Evolutionary conservation across 805 yeast species (phyloP), one percentile per base, ranked within the genome.

Genomic region (Ogataea allantospora): DNA sequence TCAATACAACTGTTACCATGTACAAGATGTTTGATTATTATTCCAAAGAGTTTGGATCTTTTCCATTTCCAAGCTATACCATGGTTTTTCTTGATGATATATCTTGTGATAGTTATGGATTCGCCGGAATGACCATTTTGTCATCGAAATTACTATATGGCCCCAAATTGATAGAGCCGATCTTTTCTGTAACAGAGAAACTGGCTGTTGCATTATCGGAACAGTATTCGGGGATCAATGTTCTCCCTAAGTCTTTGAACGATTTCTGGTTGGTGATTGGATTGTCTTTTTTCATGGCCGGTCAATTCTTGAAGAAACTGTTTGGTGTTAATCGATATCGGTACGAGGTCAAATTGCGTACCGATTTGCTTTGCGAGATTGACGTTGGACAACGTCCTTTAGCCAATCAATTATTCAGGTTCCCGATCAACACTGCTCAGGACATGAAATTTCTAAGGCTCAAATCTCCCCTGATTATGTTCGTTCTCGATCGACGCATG

Each of bases 171-270:
- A 79, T 93, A 21, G 99, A 93, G 47, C 91, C 95, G 1, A 68
- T 87, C 38, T 80, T 83, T 49, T 53, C 75, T 0, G 73, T 78
- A 2, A 85, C 96, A 0, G 88, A 85, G 43, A 57, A 67, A 0
- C 58, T 93, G 3, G 71, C 91, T 0, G 75, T 78, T 39, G 80
- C 86, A 0, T 60, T 93, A 14, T 83, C 98, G 0, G 74, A 78
- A 4, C 99, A 93, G 58, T 93, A 97, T 95, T 77, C 95, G 0
- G 96, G 97, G 12, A 81, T 93, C 23, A 87, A 86, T 57, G 87
- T 93, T 13, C 81, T 88, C 3, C 96, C 98, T 0, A 73, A 73
- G 37, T 73, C 80, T 1, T 74, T 80, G 56, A 78, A 84, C 49
- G 96, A 93, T 58, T 48, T 86, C 6, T 93, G 99, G 99, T 76